These are phyloP conservation scores for Rickenella mellea DNA, from an alignment of 768 basidiomycete species.

Conservation along the genomic window DNA sequence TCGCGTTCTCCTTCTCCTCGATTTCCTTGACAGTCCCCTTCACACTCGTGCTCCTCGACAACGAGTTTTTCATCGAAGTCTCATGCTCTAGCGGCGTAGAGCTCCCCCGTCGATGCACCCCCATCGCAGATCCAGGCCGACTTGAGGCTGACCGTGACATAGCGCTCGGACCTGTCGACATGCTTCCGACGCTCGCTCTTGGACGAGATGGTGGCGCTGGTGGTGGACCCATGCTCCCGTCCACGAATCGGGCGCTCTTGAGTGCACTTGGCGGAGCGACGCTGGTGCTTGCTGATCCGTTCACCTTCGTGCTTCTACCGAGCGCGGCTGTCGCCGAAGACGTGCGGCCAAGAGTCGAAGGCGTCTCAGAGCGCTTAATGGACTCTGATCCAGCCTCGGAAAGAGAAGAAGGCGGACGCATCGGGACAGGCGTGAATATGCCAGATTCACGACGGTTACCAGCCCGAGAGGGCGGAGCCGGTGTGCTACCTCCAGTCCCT, in stretches of 20 bases:
- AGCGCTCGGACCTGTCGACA: too few species aligned
- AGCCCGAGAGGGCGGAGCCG: constrained; percentile 29
- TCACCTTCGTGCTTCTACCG: constrained; percentile 42
- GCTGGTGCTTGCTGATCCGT: constrained; percentile 13
- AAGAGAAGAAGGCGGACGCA: constrained; percentile 45
- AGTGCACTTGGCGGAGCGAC: background rate
- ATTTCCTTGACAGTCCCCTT: too few species aligned
- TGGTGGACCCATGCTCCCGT: too few species aligned
- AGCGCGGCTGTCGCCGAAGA: constrained; percentile 25
- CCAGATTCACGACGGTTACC: constrained; percentile 42
- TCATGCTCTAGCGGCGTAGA: too few species aligned
- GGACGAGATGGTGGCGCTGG: too few species aligned
- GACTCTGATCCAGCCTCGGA: constrained; percentile 39
- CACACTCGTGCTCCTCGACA: too few species aligned
- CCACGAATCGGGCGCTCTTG: background rate
- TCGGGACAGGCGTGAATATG: constrained; percentile 43
- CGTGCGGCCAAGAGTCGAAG: background rate
- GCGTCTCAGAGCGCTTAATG: constrained; percentile 1
- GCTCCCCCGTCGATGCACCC: too few species aligned
- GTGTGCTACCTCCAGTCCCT: constrained; percentile 46
- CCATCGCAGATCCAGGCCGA: too few species aligned
- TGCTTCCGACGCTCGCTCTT: too few species aligned
- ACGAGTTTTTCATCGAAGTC: too few species aligned
- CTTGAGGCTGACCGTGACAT: too few species aligned
- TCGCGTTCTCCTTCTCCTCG: too few species aligned